These are phyloP conservation scores for Wallacemonas rigidus DNA, from an alignment of 208 protist genomes.

Conservation along the genomic window DNA sequence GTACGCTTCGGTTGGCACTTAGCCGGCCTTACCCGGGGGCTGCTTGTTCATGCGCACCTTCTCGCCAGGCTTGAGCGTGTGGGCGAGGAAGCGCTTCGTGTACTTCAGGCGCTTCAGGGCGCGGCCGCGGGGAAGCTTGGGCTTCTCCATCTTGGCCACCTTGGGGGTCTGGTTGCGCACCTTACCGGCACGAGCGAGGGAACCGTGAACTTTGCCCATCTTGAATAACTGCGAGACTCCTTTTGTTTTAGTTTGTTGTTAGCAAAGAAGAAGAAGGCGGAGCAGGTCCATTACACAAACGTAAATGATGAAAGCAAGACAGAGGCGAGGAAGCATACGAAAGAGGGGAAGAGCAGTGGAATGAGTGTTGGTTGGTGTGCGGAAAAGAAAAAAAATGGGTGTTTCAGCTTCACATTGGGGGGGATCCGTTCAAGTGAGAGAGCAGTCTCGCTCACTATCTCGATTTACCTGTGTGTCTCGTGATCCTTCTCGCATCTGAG, in stretches of 20 bases:
- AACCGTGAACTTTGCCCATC: slow-evolving; percentile 98
- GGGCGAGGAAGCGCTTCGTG: slow-evolving; percentile 96
- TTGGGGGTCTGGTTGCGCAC: slow-evolving; percentile 98
- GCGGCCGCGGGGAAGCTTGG: slow-evolving; percentile 94
- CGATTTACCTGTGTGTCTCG: too few relatives aligned
- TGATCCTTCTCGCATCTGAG: too few relatives aligned
- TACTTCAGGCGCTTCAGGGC: slow-evolving; percentile 97
- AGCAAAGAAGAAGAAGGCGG: slow-evolving; percentile 11
- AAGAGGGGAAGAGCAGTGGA: too few relatives aligned
- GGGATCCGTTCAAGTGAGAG: too few relatives aligned
- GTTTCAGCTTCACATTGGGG: too few relatives aligned
- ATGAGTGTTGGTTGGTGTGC: too few relatives aligned
- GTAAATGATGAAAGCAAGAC: too few relatives aligned
- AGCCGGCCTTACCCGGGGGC: slow-evolving; percentile 88
- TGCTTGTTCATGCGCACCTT: slow-evolving; percentile 94
- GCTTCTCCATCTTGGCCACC: slow-evolving; percentile 95
- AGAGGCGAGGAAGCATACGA: too few relatives aligned
- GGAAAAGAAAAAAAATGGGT: too few relatives aligned
- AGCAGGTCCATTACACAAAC: too few relatives aligned
- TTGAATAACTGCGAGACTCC: slow-evolving; percentile 23
- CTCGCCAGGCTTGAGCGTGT: slow-evolving; percentile 92
- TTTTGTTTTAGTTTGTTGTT: slow-evolving; percentile 57
- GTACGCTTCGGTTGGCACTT: slow-evolving; percentile 23
- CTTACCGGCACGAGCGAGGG: slow-evolving; percentile 98
- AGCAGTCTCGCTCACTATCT: too few relatives aligned